phyloP scores from a whole-genome alignment of 768 basidiomycete species.

The Tulasnella sp. region DNA sequence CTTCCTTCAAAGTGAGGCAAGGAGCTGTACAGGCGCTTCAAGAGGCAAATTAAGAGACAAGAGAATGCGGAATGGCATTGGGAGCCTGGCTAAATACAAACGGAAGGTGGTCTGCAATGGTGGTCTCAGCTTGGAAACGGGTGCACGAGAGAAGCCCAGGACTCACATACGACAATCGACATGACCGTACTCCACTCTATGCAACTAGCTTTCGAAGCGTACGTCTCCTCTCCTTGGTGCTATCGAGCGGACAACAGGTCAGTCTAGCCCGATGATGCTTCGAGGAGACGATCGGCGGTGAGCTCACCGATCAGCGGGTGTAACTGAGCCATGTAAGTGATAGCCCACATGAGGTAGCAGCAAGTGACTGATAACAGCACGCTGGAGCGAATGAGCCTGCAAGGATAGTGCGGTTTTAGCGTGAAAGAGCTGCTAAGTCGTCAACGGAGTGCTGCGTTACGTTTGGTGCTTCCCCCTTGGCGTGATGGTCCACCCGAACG shows the following conservation, averaged over 20 bases:
- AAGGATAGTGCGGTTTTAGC: not conserved
- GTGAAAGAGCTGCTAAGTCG: not conserved
- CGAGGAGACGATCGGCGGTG: not conserved
- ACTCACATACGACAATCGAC: not conserved
- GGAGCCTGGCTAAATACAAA: not conserved
- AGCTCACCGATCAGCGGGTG: slow-evolving; percentile 78
- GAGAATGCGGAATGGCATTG: not conserved
- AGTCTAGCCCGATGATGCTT: not conserved
- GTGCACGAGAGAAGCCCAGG: not conserved
- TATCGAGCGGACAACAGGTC: not conserved
- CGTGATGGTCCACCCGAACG: slow-evolving; percentile 49
- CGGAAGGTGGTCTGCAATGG: not conserved
- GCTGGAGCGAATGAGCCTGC: slow-evolving; percentile 71
- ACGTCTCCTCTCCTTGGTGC: slow-evolving; percentile 18
- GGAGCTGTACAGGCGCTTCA: not conserved
- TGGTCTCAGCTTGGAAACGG: not conserved
- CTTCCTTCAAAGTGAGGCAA: no score
- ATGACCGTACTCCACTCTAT: not conserved
- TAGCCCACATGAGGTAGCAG: slow-evolving; percentile 94
- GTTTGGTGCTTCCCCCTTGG: slow-evolving; percentile 87
- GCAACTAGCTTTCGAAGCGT: slow-evolving; percentile 15
- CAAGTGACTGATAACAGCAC: slow-evolving; percentile 65
- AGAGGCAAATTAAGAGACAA: not conserved
- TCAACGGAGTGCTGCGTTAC: slow-evolving; percentile 29
- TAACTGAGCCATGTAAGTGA: slow-evolving; percentile 92